Conservation (phyloP, 192 early-diverging fungal species). For the Dissophora ornata region DNA sequence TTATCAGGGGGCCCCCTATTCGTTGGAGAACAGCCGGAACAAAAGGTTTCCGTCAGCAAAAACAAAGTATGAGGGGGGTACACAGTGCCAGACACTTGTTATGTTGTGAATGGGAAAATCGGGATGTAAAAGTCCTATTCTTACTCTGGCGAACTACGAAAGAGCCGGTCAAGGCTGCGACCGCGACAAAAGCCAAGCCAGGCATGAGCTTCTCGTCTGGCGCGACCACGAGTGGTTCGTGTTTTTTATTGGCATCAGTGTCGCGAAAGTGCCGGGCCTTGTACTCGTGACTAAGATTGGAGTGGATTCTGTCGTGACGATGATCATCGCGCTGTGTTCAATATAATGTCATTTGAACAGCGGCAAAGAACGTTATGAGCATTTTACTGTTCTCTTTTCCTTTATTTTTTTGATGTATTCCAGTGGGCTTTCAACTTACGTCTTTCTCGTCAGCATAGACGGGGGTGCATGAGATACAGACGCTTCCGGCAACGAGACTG, state of each 20-base stretch:
- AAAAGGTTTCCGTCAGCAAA: slow-evolving; percentile 44
- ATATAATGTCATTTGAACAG: too few species aligned
- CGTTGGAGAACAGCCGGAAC: slow-evolving; percentile 46
- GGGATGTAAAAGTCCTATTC: too few species aligned
- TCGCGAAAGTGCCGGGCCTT: background rate
- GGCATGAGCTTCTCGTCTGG: slow-evolving; percentile 50
- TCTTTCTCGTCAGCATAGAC: slow-evolving; percentile 41
- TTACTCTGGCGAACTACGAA: slow-evolving; percentile 43
- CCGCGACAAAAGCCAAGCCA: slow-evolving; percentile 35
- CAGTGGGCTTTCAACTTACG: too few species aligned
- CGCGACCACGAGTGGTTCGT: slow-evolving; percentile 4
- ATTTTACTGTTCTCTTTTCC: too few species aligned
- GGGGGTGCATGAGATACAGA: slow-evolving; percentile 29
- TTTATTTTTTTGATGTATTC: too few species aligned
- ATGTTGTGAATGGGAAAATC: too few species aligned
- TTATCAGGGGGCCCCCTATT: too few species aligned
- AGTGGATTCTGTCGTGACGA: too few species aligned
- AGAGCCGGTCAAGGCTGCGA: slow-evolving; percentile 36
- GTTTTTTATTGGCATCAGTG: background rate
- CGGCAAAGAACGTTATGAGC: too few species aligned
- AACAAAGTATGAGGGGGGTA: too few species aligned
- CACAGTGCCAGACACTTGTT: too few species aligned
- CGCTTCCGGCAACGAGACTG: slow-evolving; percentile 32
- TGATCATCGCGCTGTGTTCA: too few species aligned
- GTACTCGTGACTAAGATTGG: background rate